Base-by-base conservation (phyloP, 1,139 yeast species). In the Yamadazyma pseudoaaseri region DNA sequence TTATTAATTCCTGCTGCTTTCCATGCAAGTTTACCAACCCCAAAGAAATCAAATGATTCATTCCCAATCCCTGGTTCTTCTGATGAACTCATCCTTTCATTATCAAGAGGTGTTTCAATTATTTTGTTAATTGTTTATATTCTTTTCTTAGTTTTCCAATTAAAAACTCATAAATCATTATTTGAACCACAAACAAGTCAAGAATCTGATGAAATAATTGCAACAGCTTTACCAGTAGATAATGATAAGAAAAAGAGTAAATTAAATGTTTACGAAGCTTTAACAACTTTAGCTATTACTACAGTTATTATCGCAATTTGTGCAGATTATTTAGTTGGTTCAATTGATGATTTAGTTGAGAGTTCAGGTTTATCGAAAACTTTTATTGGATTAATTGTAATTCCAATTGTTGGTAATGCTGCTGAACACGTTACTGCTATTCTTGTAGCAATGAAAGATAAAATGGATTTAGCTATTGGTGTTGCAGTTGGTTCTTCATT, bases 351-450 rank as follows among this genome's bases (percentile, higher is more conserved):
- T 40, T 79, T 92, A 44, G 98, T 92, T 26, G 85, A 70, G 42
- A 65, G 79, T 26, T 79, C 95, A 3, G 96, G 96, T 3, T 70
- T 92, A 43, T 85, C 96, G 32, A 92, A 90, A 71, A 90, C 97
- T 0, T 92, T 92, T 53, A 87, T 92, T 49, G 98, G 98, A 58
- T 71, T 92, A 47, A 84, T 92, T 49, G 79, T 92, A 31, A 81
- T 92, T 43, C 98, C 98, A 31, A 90, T 94, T 44, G 97, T 92
- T 20, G 98, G 98, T 38, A 92, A 92, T 52, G 98, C 98, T 2
- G 97, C 98, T 10, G 98, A 92, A 62, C 98, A 92, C 58, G 97
- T 86, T 31, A 92, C 97, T 12, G 96, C 97, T 2, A 84, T 92
- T 30, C 76, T 87, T 43, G 97, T 92, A 31, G 97, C 98, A 18